These are phyloP conservation scores for Lactarius hengduanensis DNA, from an alignment of 768 basidiomycete species.

Conservation along the genomic window DNA sequence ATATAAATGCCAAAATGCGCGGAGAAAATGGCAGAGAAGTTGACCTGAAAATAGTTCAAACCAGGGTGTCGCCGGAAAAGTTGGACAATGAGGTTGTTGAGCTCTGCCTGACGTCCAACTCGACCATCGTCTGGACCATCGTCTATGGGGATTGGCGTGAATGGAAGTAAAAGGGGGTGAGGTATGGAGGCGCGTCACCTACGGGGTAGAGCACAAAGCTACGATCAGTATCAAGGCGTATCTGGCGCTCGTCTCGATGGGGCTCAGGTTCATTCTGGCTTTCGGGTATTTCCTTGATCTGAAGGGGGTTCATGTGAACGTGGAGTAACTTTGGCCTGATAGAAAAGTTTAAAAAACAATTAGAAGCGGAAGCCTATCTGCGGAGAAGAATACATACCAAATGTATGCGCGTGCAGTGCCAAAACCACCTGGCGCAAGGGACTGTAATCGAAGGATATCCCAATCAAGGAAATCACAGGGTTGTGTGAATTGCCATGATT, in stretches of 20 bases:
- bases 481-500: not conserved
- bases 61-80: constrained; percentile 71
- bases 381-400: constrained; percentile 46
- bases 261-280: constrained; percentile 23
- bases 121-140: constrained; percentile 37
- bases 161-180: constrained; percentile 11
- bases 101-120: constrained; percentile 58
- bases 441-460: constrained; percentile 45
- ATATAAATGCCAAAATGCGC: not conserved
- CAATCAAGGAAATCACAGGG: constrained; percentile 39
- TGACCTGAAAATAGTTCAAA: constrained; percentile 81
- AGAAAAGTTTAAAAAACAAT: constrained; percentile 31
- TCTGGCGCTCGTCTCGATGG: constrained; percentile 84
- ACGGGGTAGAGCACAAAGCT: constrained; percentile 92
- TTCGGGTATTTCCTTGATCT: not conserved
- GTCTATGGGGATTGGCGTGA: constrained; percentile 9
- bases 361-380: constrained; percentile 20
- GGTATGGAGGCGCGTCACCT: constrained; percentile 41
- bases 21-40: constrained; percentile 14
- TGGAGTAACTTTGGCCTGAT: constrained; percentile 42
- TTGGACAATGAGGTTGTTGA: constrained; percentile 71
- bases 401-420: constrained; percentile 51
- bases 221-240: constrained; percentile 84
- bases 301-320: constrained; percentile 29
- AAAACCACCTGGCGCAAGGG: constrained; percentile 63